phyloP scores from a whole-genome alignment of 2,329 filamentous ascomycete genomes.

The Aureobasidium sp. region DNA sequence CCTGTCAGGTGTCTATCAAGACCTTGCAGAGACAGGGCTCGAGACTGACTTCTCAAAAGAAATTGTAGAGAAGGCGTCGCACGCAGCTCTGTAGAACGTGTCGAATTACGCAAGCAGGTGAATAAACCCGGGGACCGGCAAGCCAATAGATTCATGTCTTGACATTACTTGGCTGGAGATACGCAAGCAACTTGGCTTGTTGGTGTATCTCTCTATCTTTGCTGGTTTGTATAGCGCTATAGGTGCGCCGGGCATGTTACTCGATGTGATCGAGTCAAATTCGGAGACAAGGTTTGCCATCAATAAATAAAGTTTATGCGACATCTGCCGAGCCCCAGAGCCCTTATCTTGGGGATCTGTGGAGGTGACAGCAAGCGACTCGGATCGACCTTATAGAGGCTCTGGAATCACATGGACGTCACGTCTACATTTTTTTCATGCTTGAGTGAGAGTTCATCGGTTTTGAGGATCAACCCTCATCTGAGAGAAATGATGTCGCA shows the following conservation, averaged over 20 bases:
- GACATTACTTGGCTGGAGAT: neutral
- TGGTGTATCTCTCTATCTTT: constrained; percentile 8
- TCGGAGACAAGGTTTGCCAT: neutral
- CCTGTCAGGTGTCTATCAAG: neutral
- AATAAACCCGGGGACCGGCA: neutral
- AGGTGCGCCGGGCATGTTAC: neutral
- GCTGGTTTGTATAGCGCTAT: neutral
- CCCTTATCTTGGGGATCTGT: neutral
- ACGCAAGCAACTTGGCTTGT: neutral
- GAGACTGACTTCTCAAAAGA: neutral
- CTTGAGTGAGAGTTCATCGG: too few relatives aligned
- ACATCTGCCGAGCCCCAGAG: neutral
- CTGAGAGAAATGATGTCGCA: too few relatives aligned
- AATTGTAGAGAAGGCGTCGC: neutral
- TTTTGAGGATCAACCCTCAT: too few relatives aligned
- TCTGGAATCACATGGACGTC: too few relatives aligned
- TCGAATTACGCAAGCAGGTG: neutral
- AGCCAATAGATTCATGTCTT: neutral
- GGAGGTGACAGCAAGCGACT: neutral
- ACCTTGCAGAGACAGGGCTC: neutral
- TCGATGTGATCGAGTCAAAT: constrained; percentile 13
- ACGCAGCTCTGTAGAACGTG: neutral
- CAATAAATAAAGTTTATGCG: neutral
- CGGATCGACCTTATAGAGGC: too few relatives aligned
- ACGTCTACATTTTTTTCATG: too few relatives aligned